A percentile compares a stretch with the other conserved stretches of the same genome.
Evolutionary conservation across 2,329 filamentous ascomycete species (phyloP).

Genomic region (Xylaria sp.): DNA sequence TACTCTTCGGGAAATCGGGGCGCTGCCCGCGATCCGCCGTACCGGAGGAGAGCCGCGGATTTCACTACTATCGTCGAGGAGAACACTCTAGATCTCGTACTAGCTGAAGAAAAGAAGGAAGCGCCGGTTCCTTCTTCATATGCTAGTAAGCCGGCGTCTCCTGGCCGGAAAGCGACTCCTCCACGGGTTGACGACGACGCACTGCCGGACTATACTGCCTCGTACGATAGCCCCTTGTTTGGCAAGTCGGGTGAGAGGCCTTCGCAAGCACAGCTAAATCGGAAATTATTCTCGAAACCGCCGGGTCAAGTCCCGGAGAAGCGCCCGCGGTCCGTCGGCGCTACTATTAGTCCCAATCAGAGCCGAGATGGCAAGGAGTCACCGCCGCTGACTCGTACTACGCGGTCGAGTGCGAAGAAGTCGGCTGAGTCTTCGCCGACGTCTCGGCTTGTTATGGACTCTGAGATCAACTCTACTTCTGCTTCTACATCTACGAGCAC

Average conservation of each 20-base stretch:
- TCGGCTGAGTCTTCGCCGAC: constrained; percentile 34
- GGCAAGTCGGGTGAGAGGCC: constrained; percentile 50
- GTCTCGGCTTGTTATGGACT: constrained; percentile 26
- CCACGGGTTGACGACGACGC: constrained; percentile 3
- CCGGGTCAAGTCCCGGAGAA: constrained; percentile 31
- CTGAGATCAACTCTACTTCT: constrained; percentile 32
- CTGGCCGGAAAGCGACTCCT: constrained; percentile 18
- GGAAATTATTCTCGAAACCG: constrained; percentile 50
- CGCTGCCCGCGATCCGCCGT: constrained; percentile 44
- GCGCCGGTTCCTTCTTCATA: constrained; percentile 49
- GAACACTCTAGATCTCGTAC: constrained; percentile 57
- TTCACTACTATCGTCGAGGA: constrained; percentile 62
- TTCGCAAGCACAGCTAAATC: constrained; percentile 44
- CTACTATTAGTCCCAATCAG: not conserved
- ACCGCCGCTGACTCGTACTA: constrained; percentile 16
- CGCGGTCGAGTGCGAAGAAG: constrained; percentile 29
- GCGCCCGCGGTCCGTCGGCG: not conserved
- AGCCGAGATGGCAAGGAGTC: constrained; percentile 17
- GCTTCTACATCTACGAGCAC: not conserved
- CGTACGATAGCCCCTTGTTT: constrained; percentile 51
- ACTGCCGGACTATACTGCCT: constrained; percentile 35
- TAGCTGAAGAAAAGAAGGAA: constrained; percentile 46
- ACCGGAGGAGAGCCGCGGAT: constrained; percentile 54
- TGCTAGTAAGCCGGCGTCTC: constrained; percentile 14
- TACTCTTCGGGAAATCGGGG: constrained; percentile 62